Evolutionary conservation across 306 rosid genomes (phyloP), one percentile per base, ranked within the genome.

Genomic region (Quillaja saponaria): DNA sequence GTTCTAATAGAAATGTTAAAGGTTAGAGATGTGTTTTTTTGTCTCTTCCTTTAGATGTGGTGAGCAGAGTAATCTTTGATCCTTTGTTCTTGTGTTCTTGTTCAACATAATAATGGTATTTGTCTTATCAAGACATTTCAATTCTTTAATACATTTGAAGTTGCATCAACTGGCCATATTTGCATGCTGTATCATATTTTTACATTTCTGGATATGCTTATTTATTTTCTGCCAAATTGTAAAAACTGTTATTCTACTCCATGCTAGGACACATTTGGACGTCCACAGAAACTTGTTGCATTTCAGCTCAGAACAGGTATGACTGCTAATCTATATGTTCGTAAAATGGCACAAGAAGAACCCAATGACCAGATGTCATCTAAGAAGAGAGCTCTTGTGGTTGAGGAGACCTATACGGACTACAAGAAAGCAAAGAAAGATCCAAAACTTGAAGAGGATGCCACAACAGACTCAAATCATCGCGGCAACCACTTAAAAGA

Each of bases 241-340:
- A 25, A 25, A 25, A 25, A 25, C 31, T 25, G 31, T 25, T 25
- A 25, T 25, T 25, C 31, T 68, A 34, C 65, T 55, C 47, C 28
- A 14, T 76, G 19, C 21, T 66, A 90, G 97, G 97, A 90, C 72
- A 55, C 85, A 8, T 25, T 1, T 66, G 90, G 97, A 34, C 74
- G 54, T 49, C 88, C 82, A 3, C 97, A 90, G 72, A 90, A 90
- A 55, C 70, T 53, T 13, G 39, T 77, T 42, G 53, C 48, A 49
- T 75, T 73, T 68, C 64, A 40, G 37, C 71, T 48, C 44, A 67
- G 63, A 61, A 55, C 76, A 0, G 92, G 86, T 13, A 21, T 2
- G 19, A 45, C 7, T 48, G 68, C 60, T 16, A 52, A 37, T 58
- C 8, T 90, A 10, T 84, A 15, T 40, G 82, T 84, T 62, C 82